Evolutionary conservation across 345 rosid species (phyloP).

Genomic region (Pugionium dolabratum): DNA sequence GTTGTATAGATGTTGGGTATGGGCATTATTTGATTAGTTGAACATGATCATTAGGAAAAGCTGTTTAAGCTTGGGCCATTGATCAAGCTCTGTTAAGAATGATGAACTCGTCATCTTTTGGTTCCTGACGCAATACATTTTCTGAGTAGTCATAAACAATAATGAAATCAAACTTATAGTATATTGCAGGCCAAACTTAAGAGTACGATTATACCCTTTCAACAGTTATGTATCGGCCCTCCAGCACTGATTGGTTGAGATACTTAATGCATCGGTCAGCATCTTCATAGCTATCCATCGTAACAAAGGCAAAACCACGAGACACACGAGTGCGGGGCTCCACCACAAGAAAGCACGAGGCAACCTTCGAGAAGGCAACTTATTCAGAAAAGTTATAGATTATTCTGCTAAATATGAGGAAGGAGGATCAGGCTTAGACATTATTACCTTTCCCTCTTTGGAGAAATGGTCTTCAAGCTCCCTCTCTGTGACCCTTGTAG

Average conservation of each 20-base stretch:
- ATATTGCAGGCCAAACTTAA: conserved; percentile 8
- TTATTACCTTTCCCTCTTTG: conserved; percentile 92
- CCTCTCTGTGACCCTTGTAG: conserved; percentile 87
- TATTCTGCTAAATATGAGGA: neutral
- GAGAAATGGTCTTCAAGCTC: conserved; percentile 92
- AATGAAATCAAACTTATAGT: conserved; percentile 39
- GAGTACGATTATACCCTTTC: conserved; percentile 71
- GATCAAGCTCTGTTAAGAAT: conserved; percentile 77
- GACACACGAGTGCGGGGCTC: conserved; percentile 95
- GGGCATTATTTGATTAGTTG: conserved; percentile 59
- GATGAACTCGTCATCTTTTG: conserved; percentile 58
- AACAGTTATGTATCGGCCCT: conserved; percentile 94
- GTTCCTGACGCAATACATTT: conserved; percentile 74
- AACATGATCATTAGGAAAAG: conserved; percentile 88
- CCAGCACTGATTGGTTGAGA: conserved; percentile 94
- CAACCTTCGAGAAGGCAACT: conserved; percentile 53
- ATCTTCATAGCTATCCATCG: conserved; percentile 75
- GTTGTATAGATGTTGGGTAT: conserved; percentile 57
- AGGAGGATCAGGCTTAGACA: conserved; percentile 7
- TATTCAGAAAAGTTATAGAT: conserved; percentile 11
- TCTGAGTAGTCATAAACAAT: conserved; percentile 88
- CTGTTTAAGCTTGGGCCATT: conserved; percentile 78
- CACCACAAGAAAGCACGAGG: conserved; percentile 86
- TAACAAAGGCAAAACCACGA: conserved; percentile 95
- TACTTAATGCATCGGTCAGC: conserved; percentile 90